Percentiles rank a stretch among this genome's conserved stretches.
These are phyloP conservation scores for Mycena pura DNA, from an alignment of 768 basidiomycete genomes.

Conservation along the genomic window DNA sequence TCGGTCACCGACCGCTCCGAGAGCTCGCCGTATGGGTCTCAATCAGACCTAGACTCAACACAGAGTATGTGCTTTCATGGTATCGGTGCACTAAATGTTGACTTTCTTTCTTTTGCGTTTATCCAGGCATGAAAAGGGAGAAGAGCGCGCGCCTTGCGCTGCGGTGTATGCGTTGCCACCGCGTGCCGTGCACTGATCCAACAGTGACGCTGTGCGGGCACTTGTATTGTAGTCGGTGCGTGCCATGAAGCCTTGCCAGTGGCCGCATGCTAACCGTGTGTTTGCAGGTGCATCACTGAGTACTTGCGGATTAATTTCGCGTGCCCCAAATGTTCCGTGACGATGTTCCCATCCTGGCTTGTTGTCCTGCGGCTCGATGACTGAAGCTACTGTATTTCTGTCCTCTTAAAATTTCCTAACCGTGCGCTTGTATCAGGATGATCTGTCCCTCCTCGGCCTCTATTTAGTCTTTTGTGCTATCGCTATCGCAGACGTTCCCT, in stretches of 20 bases:
- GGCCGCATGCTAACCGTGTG: constrained; percentile 7
- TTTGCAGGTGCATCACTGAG: constrained; percentile 58
- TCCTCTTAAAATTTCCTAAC: no score
- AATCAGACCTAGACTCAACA: no score
- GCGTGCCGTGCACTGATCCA: constrained; percentile 53
- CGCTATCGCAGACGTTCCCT: no score
- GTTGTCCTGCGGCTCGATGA: constrained; percentile 54
- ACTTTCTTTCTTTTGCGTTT: no score
- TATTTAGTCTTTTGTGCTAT: no score
- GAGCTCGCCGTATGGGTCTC: no score
- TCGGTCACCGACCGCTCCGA: background rate
- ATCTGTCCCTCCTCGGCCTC: no score
- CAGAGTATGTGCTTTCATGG: no score
- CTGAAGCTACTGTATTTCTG: constrained; percentile 14
- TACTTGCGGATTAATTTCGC: constrained; percentile 51
- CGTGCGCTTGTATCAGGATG: no score
- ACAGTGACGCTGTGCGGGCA: constrained; percentile 71
- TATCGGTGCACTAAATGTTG: no score
- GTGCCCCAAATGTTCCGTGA: constrained; percentile 60
- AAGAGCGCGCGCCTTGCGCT: constrained; percentile 36
- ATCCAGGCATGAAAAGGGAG: no score
- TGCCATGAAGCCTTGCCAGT: no score
- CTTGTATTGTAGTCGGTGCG: constrained; percentile 63
- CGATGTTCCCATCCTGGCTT: constrained; percentile 60
- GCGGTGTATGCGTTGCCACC: constrained; percentile 60